phyloP scores from a whole-genome alignment of 140 eudicot species.

The Erigeron philadelphicus region DNA sequence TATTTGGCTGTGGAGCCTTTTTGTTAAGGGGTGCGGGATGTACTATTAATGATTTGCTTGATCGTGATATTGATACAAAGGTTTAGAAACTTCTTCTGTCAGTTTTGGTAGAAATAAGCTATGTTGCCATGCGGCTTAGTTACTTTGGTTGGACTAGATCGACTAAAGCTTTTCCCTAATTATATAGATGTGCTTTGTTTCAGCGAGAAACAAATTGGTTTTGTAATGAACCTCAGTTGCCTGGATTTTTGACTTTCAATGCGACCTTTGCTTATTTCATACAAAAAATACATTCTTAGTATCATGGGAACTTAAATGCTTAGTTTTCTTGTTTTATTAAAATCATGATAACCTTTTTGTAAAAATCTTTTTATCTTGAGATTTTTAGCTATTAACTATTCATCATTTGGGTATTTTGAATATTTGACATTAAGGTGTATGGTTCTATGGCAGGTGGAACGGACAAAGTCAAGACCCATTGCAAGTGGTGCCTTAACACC shows the following conservation, averaged over 20 bases:
- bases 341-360: neutral
- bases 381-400: neutral
- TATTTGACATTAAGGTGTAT: conserved; percentile 9
- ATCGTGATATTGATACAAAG: conserved; percentile 89
- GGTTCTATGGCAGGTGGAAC: conserved; percentile 55
- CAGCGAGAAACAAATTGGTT: neutral
- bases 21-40: conserved; percentile 97
- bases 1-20: conserved; percentile 93
- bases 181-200: neutral
- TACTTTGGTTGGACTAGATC: no score
- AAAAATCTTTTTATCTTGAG: neutral
- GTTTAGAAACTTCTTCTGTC: conserved; percentile 26
- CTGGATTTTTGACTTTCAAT: neutral
- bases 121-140: neutral
- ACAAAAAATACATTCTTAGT: neutral
- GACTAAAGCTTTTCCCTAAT: no score
- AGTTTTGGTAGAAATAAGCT: conserved; percentile 10
- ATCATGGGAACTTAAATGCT: neutral
- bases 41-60: conserved; percentile 87
- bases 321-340: neutral
- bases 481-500: conserved; percentile 94
- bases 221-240: neutral
- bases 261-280: neutral
- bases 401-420: conserved; percentile 3
- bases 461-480: conserved; percentile 83